Percentiles rank a stretch among this genome's conserved stretches.
Conservation (phyloP, 768 basidiomycete species). For the Hypsizygus marmoreus region DNA sequence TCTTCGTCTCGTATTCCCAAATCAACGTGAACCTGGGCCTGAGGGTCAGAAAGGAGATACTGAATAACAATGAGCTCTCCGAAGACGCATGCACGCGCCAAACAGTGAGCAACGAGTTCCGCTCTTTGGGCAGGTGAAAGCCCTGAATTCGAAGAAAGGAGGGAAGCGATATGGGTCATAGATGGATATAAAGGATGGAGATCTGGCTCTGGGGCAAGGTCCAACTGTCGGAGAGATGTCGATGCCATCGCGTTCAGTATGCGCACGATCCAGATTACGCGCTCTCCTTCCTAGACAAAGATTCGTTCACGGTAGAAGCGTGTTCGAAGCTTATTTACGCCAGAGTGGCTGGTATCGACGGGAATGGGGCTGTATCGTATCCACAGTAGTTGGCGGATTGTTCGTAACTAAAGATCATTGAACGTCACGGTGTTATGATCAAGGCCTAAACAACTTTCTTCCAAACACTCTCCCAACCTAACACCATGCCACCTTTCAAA, state of each 20-base stretch:
- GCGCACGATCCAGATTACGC: neutral
- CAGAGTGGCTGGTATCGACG: neutral
- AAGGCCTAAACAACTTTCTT: too few relatives aligned
- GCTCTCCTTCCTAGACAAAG: neutral
- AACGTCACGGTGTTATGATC: too few relatives aligned
- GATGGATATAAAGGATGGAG: constrained; percentile 79
- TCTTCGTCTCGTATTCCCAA: constrained; percentile 80
- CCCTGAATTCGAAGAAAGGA: constrained; percentile 68
- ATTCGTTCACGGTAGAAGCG: neutral
- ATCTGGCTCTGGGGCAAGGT: constrained; percentile 77
- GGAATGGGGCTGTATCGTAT: constrained; percentile 6
- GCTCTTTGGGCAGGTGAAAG: constrained; percentile 67
- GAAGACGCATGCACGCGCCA: constrained; percentile 76
- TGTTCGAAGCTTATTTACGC: neutral
- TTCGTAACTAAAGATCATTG: constrained; percentile 4
- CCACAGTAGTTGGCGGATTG: constrained; percentile 7
- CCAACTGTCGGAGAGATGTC: constrained; percentile 36
- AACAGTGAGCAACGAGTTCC: constrained; percentile 71
- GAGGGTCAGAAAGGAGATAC: constrained; percentile 68
- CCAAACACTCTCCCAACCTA: constrained; percentile 6
- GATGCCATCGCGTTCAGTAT: constrained; percentile 5
- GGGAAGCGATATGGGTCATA: constrained; percentile 56
- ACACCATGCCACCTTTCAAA: constrained; percentile 53
- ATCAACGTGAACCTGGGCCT: constrained; percentile 68
- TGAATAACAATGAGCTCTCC: constrained; percentile 74